phyloP scores from a whole-genome alignment of 177 flowering plant species.

The Vitis hybrid region DNA sequence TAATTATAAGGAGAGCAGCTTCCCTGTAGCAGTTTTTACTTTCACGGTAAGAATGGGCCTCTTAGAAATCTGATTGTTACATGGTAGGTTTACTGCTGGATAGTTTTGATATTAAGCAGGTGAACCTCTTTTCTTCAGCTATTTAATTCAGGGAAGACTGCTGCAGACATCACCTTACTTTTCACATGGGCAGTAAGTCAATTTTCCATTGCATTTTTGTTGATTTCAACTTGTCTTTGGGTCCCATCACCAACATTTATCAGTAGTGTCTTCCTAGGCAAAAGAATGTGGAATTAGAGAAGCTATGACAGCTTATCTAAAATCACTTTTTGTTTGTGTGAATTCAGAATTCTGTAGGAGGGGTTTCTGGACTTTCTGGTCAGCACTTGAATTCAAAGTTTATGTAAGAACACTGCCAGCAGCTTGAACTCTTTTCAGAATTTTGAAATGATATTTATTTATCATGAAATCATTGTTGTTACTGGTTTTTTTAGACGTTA shows the following conservation, averaged over 20 bases:
- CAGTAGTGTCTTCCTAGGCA: neutral
- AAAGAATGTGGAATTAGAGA: neutral
- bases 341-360: constrained; percentile 91
- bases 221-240: neutral
- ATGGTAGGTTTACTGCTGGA: neutral
- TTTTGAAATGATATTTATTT: neutral
- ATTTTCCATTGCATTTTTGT: neutral
- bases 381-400: constrained; percentile 68
- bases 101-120: constrained; percentile 1
- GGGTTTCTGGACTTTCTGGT: constrained; percentile 79
- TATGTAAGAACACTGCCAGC: constrained; percentile 38
- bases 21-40: constrained; percentile 88
- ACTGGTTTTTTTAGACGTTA: neutral
- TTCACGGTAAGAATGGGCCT: constrained; percentile 58
- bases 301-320: neutral
- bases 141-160: constrained; percentile 59
- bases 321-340: neutral
- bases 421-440: constrained; percentile 1
- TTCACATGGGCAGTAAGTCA: constrained; percentile 91
- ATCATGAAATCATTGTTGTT: neutral
- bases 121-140: constrained; percentile 41
- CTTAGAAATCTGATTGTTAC: neutral
- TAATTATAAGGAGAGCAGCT: constrained; percentile 94
- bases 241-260: neutral
- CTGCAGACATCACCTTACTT: constrained; percentile 78